Conservation (phyloP, 1,284 basidiomycete species). For the Malassezia nana region DNA sequence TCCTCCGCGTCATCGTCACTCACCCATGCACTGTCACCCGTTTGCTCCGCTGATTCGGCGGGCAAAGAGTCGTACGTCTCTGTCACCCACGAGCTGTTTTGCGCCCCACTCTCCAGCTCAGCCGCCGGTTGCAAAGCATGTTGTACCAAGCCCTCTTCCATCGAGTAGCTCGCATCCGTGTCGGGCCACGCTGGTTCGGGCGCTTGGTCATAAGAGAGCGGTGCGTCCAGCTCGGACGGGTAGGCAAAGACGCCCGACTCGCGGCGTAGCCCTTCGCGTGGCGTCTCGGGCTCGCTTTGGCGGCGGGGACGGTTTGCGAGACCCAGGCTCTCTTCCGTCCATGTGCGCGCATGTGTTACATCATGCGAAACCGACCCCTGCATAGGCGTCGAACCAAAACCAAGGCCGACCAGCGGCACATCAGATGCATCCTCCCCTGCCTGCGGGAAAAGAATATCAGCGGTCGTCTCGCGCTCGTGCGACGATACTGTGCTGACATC, state of each 20-base stretch:
- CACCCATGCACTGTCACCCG: constrained; percentile 5
- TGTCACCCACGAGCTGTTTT: not conserved
- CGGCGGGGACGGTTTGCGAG: not conserved
- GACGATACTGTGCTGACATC: not conserved
- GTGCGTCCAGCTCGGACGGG: not conserved
- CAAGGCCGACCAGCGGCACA: constrained; percentile 1
- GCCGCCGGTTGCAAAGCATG: not conserved
- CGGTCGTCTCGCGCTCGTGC: not conserved
- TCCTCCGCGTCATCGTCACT: constrained; percentile 6
- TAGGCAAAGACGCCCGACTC: not conserved
- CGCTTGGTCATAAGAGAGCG: not conserved
- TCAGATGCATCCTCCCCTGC: not conserved
- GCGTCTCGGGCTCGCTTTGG: not conserved
- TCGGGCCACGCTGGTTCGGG: constrained; percentile 1
- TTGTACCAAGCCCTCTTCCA: not conserved
- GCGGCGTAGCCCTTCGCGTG: not conserved
- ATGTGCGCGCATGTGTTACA: not conserved
- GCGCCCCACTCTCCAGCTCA: constrained; percentile 1
- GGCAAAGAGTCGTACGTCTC: not conserved
- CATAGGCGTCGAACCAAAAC: constrained; percentile 1
- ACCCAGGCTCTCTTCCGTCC: constrained; percentile 1
- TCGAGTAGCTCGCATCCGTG: not conserved
- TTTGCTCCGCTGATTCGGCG: not conserved
- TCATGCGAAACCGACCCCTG: not conserved
- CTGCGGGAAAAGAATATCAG: constrained; percentile 6